These are phyloP conservation scores for Apiospora malaysiana DNA, from an alignment of 2,329 filamentous ascomycete genomes.

Conservation along the genomic window DNA sequence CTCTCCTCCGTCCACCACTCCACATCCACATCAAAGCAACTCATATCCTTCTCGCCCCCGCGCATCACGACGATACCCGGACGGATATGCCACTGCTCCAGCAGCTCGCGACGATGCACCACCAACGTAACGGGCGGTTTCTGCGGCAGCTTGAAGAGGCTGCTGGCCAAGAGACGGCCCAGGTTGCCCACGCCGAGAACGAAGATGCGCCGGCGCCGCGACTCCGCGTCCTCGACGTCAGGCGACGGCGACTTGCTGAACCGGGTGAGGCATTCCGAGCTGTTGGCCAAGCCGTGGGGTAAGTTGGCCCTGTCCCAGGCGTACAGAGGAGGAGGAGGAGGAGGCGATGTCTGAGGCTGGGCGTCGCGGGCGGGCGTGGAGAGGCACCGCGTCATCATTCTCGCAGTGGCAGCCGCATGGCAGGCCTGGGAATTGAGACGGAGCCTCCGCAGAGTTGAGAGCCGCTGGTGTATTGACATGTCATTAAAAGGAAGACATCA, in stretches of 20 bases:
- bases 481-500: background rate
- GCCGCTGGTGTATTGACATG: background rate
- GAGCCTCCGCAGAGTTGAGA: background rate
- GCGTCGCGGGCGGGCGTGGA: background rate
- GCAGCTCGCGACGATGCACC: constrained; percentile 65
- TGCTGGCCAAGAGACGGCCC: constrained; percentile 78
- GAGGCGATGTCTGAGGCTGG: constrained; percentile 21
- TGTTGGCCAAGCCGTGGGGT: background rate
- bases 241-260: background rate
- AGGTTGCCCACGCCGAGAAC: constrained; percentile 83
- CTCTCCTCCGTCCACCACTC: constrained; percentile 60
- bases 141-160: constrained; percentile 63
- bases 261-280: too few species aligned
- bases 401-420: background rate
- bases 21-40: constrained; percentile 50
- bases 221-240: background rate
- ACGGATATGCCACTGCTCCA: constrained; percentile 52
- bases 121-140: constrained; percentile 80
- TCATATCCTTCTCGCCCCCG: constrained; percentile 36
- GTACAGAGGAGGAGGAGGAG: constrained; percentile 33
- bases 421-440: background rate
- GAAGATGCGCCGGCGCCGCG: constrained; percentile 62
- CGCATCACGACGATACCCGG: constrained; percentile 54
- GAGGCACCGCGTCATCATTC: constrained; percentile 8
- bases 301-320: constrained; percentile 39